A percentile compares a stretch with the other conserved stretches of the same genome.
These are phyloP conservation scores for Discostella stelligera DNA, from an alignment of 352 stramenopile genomes.

Conservation along the genomic window DNA sequence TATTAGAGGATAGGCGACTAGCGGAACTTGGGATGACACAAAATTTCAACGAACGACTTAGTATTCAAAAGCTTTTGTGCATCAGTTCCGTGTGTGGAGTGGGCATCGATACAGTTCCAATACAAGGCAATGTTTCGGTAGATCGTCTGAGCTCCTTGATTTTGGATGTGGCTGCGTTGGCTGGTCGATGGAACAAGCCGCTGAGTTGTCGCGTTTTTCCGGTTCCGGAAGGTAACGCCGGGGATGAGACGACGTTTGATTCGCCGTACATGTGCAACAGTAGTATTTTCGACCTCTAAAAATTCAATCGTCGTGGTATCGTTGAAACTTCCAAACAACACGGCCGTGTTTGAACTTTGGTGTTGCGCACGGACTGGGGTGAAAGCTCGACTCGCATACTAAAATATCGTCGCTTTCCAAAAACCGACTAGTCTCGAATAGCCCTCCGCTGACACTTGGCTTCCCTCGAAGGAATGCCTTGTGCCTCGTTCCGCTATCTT, in stretches of 20 bases:
- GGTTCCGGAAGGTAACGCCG: constrained; percentile 52
- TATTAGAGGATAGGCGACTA: constrained; percentile 74
- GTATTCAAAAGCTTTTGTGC: constrained; percentile 67
- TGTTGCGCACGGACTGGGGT: constrained; percentile 28
- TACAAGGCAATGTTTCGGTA: constrained; percentile 58
- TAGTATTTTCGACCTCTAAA: constrained; percentile 58
- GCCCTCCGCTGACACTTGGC: constrained; percentile 27
- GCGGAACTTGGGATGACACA: constrained; percentile 47
- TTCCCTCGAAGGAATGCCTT: constrained; percentile 38
- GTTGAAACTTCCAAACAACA: constrained; percentile 25
- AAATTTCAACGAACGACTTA: constrained; percentile 7
- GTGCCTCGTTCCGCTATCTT: constrained; percentile 42
- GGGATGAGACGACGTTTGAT: constrained; percentile 73
- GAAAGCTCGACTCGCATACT: constrained; percentile 66
- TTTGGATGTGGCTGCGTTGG: constrained; percentile 77
- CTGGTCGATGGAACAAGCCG: constrained; percentile 76
- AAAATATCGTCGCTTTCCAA: constrained; percentile 45
- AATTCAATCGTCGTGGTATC: neutral
- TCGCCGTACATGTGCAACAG: constrained; percentile 81
- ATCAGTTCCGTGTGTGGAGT: constrained; percentile 83
- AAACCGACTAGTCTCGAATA: constrained; percentile 65
- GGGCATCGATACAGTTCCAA: constrained; percentile 82
- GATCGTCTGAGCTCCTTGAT: constrained; percentile 65
- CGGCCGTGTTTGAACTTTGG: constrained; percentile 22
- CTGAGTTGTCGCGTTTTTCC: constrained; percentile 82